Evolutionary conservation across 2,329 filamentous ascomycete genomes (phyloP), one percentile per base, ranked within the genome.

Genomic region (Fusarium dlaminii): DNA sequence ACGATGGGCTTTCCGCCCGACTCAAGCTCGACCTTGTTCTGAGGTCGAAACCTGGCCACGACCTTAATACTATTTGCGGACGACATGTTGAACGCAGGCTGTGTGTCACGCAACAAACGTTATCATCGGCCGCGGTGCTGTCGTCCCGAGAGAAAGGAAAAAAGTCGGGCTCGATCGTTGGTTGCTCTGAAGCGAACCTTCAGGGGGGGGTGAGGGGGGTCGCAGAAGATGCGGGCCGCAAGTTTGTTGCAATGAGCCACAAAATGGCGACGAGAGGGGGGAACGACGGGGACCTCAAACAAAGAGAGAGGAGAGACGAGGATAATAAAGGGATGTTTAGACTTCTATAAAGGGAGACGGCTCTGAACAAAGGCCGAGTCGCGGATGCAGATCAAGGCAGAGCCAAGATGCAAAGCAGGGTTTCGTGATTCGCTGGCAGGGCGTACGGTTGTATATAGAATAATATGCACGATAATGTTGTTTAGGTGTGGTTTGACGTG

Each of bases 11-110:
- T 92, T 83, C 96, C 96, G 83, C 95, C 95, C 80, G 93, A 95
- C 70, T 92, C 91, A 81, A 97, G 88, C 87, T 99, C 96, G 83
- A 96, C 85, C 86, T 94, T 94, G 88, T 99, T 99, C 86, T 98
- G 96, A 79, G 96, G 96, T 82, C 96, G 91, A 86, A 99, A 99
- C 81, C 96, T 94, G 87, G 96, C 96, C 83, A 99, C 95, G 83
- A 99, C 96, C 94, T 90, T 92, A 87, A 93, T 92, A 80, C 87
- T 91, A 81, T 91, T 90, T 79, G 86, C 85, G 83, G 86, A 85
- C 82, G 88, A 89, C 87, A 88, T 89, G 82, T 78, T 78, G 75
- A 69, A 66, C 70, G 74, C 57, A 32, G 67, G 57, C 51, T 70
- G 24, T 68, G 39, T 68, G 68, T 79, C 71, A 79, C 68, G 68